phyloP scores from a whole-genome alignment of 257 asterid species.

The Nicotiana attenuata region DNA sequence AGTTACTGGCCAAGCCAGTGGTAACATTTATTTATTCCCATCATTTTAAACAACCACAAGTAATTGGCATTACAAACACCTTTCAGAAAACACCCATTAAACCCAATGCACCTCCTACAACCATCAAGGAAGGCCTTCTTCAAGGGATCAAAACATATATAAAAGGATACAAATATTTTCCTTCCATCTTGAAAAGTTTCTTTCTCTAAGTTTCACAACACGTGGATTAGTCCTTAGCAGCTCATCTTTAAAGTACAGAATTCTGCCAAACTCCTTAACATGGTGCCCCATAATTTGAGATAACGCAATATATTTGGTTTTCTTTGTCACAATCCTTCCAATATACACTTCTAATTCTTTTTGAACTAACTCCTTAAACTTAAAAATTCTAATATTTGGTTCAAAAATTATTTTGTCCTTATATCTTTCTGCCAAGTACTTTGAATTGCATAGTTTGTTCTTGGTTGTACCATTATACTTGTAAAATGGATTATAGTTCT shows the following conservation, averaged over 20 bases:
- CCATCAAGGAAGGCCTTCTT: background rate
- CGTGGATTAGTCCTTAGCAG: background rate
- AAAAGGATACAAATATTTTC: background rate
- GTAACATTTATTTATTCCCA: background rate
- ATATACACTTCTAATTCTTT: background rate
- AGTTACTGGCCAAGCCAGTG: background rate
- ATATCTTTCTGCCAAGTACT: background rate
- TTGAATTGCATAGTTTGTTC: background rate
- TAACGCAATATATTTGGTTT: background rate
- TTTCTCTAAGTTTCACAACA: background rate
- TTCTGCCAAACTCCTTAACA: background rate
- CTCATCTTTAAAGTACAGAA: background rate
- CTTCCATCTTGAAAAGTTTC: background rate
- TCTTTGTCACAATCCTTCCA: background rate
- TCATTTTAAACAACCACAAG: background rate
- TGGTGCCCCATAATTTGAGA: background rate
- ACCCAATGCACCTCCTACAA: background rate
- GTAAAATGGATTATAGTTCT: too few species aligned
- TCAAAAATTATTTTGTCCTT: background rate
- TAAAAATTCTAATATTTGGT: background rate
- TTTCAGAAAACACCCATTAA: background rate
- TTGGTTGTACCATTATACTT: too few species aligned
- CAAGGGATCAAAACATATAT: too few species aligned
- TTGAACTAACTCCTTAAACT: background rate
- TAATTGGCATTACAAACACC: background rate